Evolutionary conservation across 352 stramenopile genomes (phyloP), one percentile per base, ranked within the genome.

Genomic region (Globisporangium uncinulatum): DNA sequence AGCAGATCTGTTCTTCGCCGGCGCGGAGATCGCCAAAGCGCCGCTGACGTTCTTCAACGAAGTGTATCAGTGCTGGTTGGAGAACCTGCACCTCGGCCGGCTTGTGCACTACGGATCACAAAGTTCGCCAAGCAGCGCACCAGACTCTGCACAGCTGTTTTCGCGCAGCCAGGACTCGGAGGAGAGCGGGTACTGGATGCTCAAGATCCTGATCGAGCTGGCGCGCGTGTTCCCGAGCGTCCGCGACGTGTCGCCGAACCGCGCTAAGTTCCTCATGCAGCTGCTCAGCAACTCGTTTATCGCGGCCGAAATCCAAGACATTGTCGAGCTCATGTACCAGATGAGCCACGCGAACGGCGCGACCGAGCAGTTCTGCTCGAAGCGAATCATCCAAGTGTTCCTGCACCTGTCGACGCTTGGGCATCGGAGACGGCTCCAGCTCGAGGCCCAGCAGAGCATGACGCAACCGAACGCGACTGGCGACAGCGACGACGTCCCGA

Each of bases 31-130:
- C 52, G 73, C 77, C 1, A 83, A 83, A 41, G 58, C 76, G 10
- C 84, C 82, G 19, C 52, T 60, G 2, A 67, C 58, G 17, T 90
- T 91, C 59, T 92, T 92, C 59, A 84, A 83, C 53, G 76, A 86
- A 13, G 76, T 92, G 1, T 94, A 91, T 54, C 78, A 92, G 60
- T 81, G 79, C 52, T 94, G 84, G 84, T 67, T 94, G 15, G 80
- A 94, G 41, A 70, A 89, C 57, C 61, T 89, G 19, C 71, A 87
- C 47, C 62, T 87, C 2, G 73, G 67, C 39, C 63, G 70, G 45
- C 59, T 74, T 32, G 67, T 59, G 20, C 58, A 78, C 14, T 71
- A 65, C 39, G 63, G 65, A 59, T 69, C 65, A 6, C 66, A 63
- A 11, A 60, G 71, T 50, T 70, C 56, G 56, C 70, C 69, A 29